phyloP scores from a whole-genome alignment of 352 stramenopile species.

The Phytophthora chlamydospora region DNA sequence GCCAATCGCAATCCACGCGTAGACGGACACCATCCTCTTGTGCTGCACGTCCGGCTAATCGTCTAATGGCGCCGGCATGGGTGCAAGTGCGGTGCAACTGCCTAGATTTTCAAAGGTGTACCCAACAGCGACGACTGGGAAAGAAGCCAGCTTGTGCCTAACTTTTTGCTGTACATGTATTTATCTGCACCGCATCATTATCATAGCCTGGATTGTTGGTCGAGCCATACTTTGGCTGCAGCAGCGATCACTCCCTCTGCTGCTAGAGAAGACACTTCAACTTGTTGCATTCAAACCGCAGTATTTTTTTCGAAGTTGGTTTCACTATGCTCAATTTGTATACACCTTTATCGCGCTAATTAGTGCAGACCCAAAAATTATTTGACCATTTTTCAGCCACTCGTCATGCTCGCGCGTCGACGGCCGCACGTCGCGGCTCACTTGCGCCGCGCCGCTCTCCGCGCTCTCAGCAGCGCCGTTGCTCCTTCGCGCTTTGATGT shows the following conservation, averaged over 20 bases:
- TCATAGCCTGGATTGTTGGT: too few relatives aligned
- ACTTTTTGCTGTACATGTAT: too few relatives aligned
- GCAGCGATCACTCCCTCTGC: too few relatives aligned
- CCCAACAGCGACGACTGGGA: constrained; percentile 1
- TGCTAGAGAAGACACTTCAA: constrained; percentile 3
- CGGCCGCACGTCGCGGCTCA: constrained; percentile 10
- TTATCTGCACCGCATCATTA: too few relatives aligned
- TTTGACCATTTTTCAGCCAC: constrained; percentile 26
- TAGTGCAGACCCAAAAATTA: constrained; percentile 1
- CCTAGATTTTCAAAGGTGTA: constrained; percentile 13
- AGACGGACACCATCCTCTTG: constrained; percentile 23
- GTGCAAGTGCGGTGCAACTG: not conserved
- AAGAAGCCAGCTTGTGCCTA: too few relatives aligned
- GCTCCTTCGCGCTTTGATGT: constrained; percentile 48
- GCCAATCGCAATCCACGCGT: constrained; percentile 23
- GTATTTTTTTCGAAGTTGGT: constrained; percentile 1
- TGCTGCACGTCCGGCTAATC: constrained; percentile 1
- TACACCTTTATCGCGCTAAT: too few relatives aligned
- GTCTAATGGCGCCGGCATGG: constrained; percentile 11
- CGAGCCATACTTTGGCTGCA: too few relatives aligned
- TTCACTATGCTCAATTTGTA: not conserved
- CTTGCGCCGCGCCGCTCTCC: constrained; percentile 20
- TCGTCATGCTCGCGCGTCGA: constrained; percentile 34
- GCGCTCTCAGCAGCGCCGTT: constrained; percentile 17
- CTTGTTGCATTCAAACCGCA: constrained; percentile 9